Evolutionary conservation across 2,329 filamentous ascomycete genomes (phyloP), one percentile per base, ranked within the genome.

Genomic region (Cladosporium cucumerinum): DNA sequence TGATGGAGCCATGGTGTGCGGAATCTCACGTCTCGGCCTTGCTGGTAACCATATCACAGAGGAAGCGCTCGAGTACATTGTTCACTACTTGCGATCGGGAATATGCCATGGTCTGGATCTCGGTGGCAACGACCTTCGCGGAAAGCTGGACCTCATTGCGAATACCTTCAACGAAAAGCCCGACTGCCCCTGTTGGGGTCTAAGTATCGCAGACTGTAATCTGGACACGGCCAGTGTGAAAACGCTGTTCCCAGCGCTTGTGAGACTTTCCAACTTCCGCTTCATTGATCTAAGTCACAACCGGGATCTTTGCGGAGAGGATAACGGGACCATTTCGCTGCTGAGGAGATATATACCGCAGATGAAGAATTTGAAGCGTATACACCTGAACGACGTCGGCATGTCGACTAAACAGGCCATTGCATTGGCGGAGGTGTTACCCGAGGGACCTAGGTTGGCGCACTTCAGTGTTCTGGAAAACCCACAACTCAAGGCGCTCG

Each of bases 281-380:
- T 97, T 97, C 74, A 87, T 99, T 66, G 95, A 98, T 75, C 82
- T 99, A 39, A 97, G 92, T 5, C 92, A 97, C 72, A 98, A 98
- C 71, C 90, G 85, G 34, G 87, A 87, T 23, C 82, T 99, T 18
- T 85, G 87, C 61, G 82, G 83, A 3, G 83, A 89, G 63, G 67
- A 72, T 55, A 72, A 74, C 46, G 70, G 68, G n/a, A 71, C 71
- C 10, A 72, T 77, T 55, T 72, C 73, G 23, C 79, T 92, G 3
- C 82, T 98, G 63, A 85, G 95, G 71, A 91, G 91, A 79, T 95
- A 94, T 74, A 82, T 98, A 64, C 93, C 94, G 3, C 89, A 92
- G 75, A 85, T 98, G 79, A 81, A 84, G 32, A 82, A 84, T 4
- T 77, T 99, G 32, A 96, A 93, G 75, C 87, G 95, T 18, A 86